Conservation (phyloP, 1,139 yeast species). For the Yamadazyma atmosphaerica region DNA sequence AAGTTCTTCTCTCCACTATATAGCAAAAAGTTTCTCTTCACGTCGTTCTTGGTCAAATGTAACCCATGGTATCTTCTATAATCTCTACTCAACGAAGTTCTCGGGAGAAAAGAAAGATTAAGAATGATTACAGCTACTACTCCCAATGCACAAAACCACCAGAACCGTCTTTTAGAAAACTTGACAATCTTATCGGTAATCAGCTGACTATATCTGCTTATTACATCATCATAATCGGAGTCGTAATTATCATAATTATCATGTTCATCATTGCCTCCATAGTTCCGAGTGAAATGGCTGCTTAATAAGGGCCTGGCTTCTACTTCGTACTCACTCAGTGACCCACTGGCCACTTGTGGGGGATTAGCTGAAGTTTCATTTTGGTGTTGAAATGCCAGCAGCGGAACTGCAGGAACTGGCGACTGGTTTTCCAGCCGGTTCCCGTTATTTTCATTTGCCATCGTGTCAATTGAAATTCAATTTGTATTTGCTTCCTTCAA, state of each 20-base stretch:
- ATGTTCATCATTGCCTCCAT: not conserved
- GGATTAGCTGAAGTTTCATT: not conserved
- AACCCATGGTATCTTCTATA: constrained; percentile 73
- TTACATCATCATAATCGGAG: constrained; percentile 2
- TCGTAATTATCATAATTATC: too few relatives aligned
- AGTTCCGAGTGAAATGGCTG: constrained; percentile 5
- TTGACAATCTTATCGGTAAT: constrained; percentile 18
- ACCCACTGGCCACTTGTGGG: constrained; percentile 3
- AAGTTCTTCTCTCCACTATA: constrained; percentile 26
- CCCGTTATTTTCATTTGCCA: too few relatives aligned
- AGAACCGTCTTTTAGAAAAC: constrained; percentile 41
- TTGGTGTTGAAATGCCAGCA: too few relatives aligned
- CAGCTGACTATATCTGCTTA: constrained; percentile 10
- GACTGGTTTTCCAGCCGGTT: too few relatives aligned
- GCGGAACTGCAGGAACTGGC: too few relatives aligned
- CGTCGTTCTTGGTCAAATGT: constrained; percentile 61
- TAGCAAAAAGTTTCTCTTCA: constrained; percentile 44
- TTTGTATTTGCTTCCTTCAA: too few relatives aligned
- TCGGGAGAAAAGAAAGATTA: constrained; percentile 74
- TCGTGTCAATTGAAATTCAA: too few relatives aligned
- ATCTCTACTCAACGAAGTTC: constrained; percentile 85
- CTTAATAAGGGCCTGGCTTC: constrained; percentile 7
- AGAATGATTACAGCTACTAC: constrained; percentile 53
- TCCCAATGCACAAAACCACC: constrained; percentile 57
- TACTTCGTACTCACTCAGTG: constrained; percentile 4